Percentiles rank a stretch among this genome's conserved stretches.
These are phyloP conservation scores for Leishmania lainsoni DNA, from an alignment of 208 protist genomes.

Conservation along the genomic window DNA sequence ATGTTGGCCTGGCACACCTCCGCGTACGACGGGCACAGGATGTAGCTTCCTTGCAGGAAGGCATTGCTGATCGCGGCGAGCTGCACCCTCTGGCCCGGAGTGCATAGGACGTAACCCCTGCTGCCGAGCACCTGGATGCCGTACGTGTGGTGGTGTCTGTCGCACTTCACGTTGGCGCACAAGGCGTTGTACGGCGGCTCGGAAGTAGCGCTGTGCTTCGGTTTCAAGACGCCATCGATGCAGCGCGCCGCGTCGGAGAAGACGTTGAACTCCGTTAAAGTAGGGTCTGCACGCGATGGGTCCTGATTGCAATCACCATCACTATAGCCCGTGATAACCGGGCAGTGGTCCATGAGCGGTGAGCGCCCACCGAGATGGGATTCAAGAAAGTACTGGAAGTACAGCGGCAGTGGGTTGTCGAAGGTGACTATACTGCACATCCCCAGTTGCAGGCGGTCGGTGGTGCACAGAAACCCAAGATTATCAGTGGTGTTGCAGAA, in stretches of 20 bases:
- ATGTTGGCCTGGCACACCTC: no score
- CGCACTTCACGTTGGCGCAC: no score
- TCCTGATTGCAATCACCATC: not conserved
- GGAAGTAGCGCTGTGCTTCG: no score
- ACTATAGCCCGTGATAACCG: not conserved
- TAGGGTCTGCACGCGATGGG: not conserved
- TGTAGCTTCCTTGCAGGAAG: not conserved
- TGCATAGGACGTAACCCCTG: no score
- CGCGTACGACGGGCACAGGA: not conserved
- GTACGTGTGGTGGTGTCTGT: no score
- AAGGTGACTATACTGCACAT: not conserved
- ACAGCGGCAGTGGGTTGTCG: not conserved
- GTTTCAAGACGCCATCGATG: no score
- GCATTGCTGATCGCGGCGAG: no score
- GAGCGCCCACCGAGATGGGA: not conserved
- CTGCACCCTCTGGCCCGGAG: not conserved
- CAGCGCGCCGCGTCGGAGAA: no score
- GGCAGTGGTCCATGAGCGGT: not conserved
- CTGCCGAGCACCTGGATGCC: no score
- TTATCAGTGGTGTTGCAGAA: slow-evolving; percentile 33
- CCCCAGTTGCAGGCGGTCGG: not conserved
- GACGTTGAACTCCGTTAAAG: no score
- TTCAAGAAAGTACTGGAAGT: not conserved
- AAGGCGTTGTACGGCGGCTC: no score
- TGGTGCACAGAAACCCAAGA: not conserved